Percentiles rank a stretch among this genome's conserved stretches.
phyloP scores from a whole-genome alignment of 495 filamentous ascomycete genomes.

The Jackrogersella multiformis region DNA sequence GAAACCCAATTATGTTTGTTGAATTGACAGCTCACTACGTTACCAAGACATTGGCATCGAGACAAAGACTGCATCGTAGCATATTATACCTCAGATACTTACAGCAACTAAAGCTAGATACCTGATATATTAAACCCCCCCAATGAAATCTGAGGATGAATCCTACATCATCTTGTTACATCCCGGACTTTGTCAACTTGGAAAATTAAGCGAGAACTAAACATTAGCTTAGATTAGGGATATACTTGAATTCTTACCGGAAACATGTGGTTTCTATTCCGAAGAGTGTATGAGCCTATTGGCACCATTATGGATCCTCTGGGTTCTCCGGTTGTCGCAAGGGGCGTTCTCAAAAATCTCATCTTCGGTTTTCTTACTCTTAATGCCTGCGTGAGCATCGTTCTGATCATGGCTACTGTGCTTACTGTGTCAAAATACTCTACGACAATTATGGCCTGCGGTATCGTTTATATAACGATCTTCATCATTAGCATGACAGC shows the following conservation, averaged over 20 bases:
- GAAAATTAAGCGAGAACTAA: neutral
- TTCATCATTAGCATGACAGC: neutral
- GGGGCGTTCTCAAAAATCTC: neutral
- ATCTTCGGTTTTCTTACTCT: conserved; percentile 1
- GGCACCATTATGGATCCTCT: conserved; percentile 1
- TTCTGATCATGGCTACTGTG: neutral
- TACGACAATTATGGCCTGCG: neutral
- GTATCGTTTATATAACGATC: conserved; percentile 4
- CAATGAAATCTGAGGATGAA: neutral
- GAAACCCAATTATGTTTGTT: neutral
- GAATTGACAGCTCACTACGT: neutral
- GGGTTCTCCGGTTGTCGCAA: neutral
- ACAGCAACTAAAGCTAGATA: neutral
- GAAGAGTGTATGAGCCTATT: neutral
- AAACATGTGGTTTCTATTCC: too few species aligned
- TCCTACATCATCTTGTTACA: too few species aligned
- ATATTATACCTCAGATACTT: neutral
- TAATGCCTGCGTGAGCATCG: neutral
- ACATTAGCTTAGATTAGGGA: neutral
- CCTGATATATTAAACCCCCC: neutral
- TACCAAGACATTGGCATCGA: neutral
- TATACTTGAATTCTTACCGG: too few species aligned
- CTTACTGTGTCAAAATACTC: neutral
- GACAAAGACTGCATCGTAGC: neutral
- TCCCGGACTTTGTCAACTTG: neutral